Evolutionary conservation across 164 flowering plant genomes (phyloP).

Genomic region (Dillenia turbinata): DNA sequence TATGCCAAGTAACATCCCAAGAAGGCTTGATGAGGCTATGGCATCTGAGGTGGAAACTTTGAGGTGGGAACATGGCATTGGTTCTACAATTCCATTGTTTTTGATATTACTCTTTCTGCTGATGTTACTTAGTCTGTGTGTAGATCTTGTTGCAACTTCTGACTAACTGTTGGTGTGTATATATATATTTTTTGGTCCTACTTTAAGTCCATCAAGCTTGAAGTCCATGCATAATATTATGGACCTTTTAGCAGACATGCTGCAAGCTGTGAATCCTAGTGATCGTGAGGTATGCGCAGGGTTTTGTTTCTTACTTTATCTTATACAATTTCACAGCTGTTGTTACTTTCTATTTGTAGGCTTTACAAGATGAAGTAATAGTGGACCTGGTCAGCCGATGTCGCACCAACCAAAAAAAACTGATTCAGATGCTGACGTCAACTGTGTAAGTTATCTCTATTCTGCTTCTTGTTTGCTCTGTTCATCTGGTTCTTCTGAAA

Average conservation of each 20-base stretch:
- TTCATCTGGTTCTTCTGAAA: not conserved
- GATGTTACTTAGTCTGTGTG: not conserved
- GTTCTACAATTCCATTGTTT: not conserved
- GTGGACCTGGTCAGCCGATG: slow-evolving; percentile 79
- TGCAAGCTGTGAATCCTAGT: slow-evolving; percentile 77
- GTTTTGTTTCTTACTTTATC: not conserved
- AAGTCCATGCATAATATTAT: slow-evolving; percentile 65
- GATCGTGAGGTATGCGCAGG: slow-evolving; percentile 47
- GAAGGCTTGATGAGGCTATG: slow-evolving; percentile 94
- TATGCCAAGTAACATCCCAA: slow-evolving; percentile 73
- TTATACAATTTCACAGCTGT: not conserved
- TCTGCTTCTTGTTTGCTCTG: no score
- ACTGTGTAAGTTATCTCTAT: slow-evolving; percentile 46
- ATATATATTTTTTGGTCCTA: slow-evolving; percentile 5
- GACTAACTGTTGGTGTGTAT: not conserved
- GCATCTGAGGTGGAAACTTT: slow-evolving; percentile 69
- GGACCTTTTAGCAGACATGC: slow-evolving; percentile 83
- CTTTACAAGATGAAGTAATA: slow-evolving; percentile 85
- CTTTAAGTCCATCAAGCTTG: slow-evolving; percentile 51
- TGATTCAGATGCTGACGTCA: slow-evolving; percentile 77
- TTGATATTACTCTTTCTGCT: not conserved
- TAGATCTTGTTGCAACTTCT: not conserved
- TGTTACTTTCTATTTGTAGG: slow-evolving; percentile 35
- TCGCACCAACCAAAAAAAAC: slow-evolving; percentile 75
- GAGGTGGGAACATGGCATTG: slow-evolving; percentile 39